Base-by-base conservation (phyloP, 2,329 filamentous ascomycete species). In the Aspergillus phoenicis region DNA sequence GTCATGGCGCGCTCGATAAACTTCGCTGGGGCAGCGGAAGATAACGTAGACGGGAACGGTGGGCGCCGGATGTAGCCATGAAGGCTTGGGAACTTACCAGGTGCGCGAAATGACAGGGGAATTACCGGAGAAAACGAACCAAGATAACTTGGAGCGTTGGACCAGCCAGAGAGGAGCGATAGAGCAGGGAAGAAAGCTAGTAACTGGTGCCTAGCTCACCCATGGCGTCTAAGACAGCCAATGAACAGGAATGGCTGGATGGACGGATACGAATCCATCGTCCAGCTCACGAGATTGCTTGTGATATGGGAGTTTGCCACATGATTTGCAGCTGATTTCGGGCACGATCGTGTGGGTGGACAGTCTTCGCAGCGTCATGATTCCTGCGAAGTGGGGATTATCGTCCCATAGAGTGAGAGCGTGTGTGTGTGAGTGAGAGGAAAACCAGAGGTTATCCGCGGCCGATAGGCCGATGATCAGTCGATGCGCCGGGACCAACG, bases 151-250 rank as follows among this genome's bases (percentile, higher is more conserved):
- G 58, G 52, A 20, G 28, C 33, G 33, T 26, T 57, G 57, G 56
- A 59, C 63, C 63, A 65, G 61, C 63, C 61, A 58, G 61, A 60
- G 51, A 30, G 55, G 30, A 24, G 41, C 58, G 61, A 65, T 65
- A 63, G 60, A 61, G 36, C n/a, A 10, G 24, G 52, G 52, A 30
- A n/a, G n/a, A 20, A 28, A 51, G 26, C 47, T 51, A 51, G 22
- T 57, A 20, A 52, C 17, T 30, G 24, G 28, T 49, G 47, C 26
- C 28, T 45, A 56, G 38, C 22, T 58, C 17, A 39, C 28, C 47
- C 36, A 51, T 45, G 58, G 58, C 52, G 58, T 54, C 49, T 47
- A 56, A 45, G 5, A 17, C 26, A n/a, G 28, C 53, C 53, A 56
- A 56, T 56, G 39, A n/a, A n/a, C 51, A 43, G 17, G 36, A 5